Percentiles rank a stretch among this genome's conserved stretches.
Conservation (phyloP, 768 basidiomycete genomes). For the Mycena albidolilacea region DNA sequence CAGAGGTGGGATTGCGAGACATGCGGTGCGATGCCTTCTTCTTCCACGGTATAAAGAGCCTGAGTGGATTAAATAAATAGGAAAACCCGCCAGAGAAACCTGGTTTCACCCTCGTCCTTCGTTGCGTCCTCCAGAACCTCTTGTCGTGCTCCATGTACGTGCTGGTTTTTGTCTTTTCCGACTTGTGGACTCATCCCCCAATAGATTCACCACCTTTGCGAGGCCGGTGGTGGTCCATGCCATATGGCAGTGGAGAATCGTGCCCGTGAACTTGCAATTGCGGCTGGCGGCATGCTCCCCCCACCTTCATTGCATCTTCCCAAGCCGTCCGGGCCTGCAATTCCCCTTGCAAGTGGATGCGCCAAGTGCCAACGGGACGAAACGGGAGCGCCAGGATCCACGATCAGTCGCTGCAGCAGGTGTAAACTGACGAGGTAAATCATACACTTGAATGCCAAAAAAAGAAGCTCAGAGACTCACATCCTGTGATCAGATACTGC, state of each 20-base stretch:
- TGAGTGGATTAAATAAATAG: not conserved
- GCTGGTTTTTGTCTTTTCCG: not conserved
- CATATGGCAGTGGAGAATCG: slow-evolving; percentile 26
- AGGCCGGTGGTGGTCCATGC: slow-evolving; percentile 33
- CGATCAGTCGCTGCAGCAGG: slow-evolving; percentile 30
- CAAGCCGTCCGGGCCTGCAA: slow-evolving; percentile 9
- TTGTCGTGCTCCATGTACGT: slow-evolving; percentile 27
- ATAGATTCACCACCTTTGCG: slow-evolving; percentile 37
- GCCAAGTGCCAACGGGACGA: slow-evolving; percentile 34
- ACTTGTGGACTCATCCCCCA: not conserved
- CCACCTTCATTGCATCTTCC: slow-evolving; percentile 6
- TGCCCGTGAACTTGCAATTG: slow-evolving; percentile 24
- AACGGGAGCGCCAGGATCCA: slow-evolving; percentile 18
- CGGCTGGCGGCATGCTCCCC: slow-evolving; percentile 19
- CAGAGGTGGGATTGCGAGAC: slow-evolving; percentile 35
- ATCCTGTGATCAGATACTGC: slow-evolving; percentile 24
- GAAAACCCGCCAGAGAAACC: slow-evolving; percentile 30
- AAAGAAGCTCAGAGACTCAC: not conserved
- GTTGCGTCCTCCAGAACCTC: slow-evolving; percentile 11
- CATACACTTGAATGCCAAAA: no score
- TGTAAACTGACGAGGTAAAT: slow-evolving; percentile 30
- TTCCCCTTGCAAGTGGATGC: slow-evolving; percentile 28
- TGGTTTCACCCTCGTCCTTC: slow-evolving; percentile 34
- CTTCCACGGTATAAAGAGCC: not conserved
- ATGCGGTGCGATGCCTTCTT: slow-evolving; percentile 23